Percentiles rank a stretch among this genome's conserved stretches.
These are phyloP conservation scores for Pleurotus ostreatus DNA, from an alignment of 768 basidiomycete genomes.

Conservation along the genomic window DNA sequence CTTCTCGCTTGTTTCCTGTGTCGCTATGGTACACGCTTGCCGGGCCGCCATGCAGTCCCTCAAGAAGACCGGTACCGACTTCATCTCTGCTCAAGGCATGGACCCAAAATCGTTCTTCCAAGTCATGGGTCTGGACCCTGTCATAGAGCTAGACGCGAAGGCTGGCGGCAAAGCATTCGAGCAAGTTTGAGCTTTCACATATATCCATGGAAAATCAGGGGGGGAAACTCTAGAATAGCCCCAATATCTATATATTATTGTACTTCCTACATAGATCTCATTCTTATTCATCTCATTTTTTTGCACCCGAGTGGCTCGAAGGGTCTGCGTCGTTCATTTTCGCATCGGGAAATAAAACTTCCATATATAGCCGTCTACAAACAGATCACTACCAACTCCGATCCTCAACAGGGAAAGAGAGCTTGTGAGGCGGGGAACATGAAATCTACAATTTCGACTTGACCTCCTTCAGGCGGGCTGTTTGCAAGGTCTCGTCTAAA, in stretches of 20 bases:
- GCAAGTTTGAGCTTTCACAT: neutral
- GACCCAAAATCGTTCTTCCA: constrained; percentile 49
- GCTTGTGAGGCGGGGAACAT: no score
- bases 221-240: neutral
- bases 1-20: constrained; percentile 45
- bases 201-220: neutral
- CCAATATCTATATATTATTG: neutral
- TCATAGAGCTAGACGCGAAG: constrained; percentile 4
- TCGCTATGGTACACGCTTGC: constrained; percentile 44
- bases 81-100: constrained; percentile 33
- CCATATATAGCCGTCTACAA: neutral
- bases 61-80: constrained; percentile 48
- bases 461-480: constrained; percentile 34
- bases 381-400: no score
- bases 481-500: constrained; percentile 39
- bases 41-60: constrained; percentile 43
- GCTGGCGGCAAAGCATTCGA: constrained; percentile 2
- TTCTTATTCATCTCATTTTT: no score
- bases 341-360: constrained; percentile 1
- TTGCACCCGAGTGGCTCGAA: neutral
- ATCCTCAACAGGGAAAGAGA: no score
- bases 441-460: constrained; percentile 39
- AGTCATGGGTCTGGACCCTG: constrained; percentile 34
- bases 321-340: neutral
- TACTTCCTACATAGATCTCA: constrained; percentile 5